Conservation (phyloP, 176 grass and related monocot genomes). For the Metroxylon sagu region DNA sequence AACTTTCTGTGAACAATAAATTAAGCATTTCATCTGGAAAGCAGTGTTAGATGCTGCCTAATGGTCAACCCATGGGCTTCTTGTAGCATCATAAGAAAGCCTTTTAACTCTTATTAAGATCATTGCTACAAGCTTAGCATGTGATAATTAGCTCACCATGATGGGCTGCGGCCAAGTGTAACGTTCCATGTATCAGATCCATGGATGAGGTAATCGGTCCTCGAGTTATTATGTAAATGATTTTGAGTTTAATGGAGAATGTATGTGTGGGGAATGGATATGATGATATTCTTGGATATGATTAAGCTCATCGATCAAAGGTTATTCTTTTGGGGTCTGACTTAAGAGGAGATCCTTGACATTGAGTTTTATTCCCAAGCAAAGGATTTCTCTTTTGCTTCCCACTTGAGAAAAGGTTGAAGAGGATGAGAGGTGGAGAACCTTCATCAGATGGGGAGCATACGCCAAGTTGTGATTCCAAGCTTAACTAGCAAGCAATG, state of each 20-base stretch:
- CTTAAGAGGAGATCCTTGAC: slow-evolving; percentile 7
- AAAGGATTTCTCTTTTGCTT: slow-evolving; percentile 61
- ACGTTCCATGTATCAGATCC: background rate
- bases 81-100: background rate
- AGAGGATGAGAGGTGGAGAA: slow-evolving; percentile 7
- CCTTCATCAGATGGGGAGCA: slow-evolving; percentile 20
- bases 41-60: background rate
- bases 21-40: background rate
- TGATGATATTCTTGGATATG: slow-evolving; percentile 12
- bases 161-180: background rate
- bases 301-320: slow-evolving; percentile 7
- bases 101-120: background rate
- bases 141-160: background rate
- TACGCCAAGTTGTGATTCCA: slow-evolving; percentile 38
- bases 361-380: slow-evolving; percentile 47
- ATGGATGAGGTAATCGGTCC: background rate
- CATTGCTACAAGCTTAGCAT: too few species aligned
- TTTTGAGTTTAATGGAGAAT: background rate
- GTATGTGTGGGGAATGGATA: background rate
- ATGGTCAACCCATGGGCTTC: slow-evolving; percentile 1
- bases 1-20: too few species aligned
- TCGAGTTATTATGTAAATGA: background rate
- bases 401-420: slow-evolving; percentile 3
- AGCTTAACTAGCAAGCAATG: slow-evolving; percentile 57
- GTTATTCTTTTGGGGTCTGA: slow-evolving; percentile 1